Evolutionary conservation across 495 filamentous ascomycete species (phyloP).

Genomic region (Aspergillus cavernicola): DNA sequence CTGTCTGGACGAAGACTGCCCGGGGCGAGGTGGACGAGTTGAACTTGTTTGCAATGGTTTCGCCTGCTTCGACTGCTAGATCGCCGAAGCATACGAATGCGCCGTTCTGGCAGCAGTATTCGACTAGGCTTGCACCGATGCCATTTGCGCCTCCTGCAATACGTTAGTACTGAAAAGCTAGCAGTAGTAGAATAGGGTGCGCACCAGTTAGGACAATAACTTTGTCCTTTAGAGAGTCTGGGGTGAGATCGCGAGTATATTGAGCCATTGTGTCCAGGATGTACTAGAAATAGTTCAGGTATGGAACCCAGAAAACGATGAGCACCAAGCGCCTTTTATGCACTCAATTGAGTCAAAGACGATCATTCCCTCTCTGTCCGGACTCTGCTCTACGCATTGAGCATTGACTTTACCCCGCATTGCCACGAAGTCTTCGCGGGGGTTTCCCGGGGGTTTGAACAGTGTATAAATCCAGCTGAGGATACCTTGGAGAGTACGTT

Average conservation of each 20-base stretch:
- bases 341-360: background rate
- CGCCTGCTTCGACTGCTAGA: constrained; percentile 22
- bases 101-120: constrained; percentile 13
- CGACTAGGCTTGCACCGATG: constrained; percentile 27
- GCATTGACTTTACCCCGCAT: background rate
- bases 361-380: background rate
- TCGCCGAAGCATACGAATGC: constrained; percentile 36
- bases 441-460: background rate
- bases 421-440: background rate
- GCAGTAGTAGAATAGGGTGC: too few relatives aligned
- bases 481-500: too few relatives aligned
- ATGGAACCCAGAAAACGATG: too few relatives aligned
- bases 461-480: too few relatives aligned
- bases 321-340: too few relatives aligned
- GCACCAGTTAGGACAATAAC: constrained; percentile 35
- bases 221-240: constrained; percentile 21
- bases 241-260: background rate
- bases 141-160: constrained; percentile 26
- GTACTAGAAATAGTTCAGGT: too few relatives aligned
- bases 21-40: constrained; percentile 17
- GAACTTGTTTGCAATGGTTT: constrained; percentile 8
- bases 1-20: constrained; percentile 29
- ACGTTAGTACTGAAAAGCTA: background rate
- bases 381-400: background rate
- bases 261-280: background rate